Conservation (phyloP, 108 stramenopile species). For the Cyclotella cryptica region DNA sequence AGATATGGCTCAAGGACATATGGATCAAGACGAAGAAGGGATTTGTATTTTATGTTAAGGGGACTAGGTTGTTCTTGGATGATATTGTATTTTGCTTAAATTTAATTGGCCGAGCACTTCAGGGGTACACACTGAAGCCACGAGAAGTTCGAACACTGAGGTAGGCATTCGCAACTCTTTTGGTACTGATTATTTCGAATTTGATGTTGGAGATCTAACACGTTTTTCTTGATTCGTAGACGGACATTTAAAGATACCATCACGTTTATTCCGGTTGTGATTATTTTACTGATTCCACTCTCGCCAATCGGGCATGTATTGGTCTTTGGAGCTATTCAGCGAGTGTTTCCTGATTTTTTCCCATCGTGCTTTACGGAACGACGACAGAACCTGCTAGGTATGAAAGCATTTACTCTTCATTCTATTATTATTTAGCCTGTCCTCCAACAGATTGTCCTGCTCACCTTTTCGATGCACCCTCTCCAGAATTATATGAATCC, state of each 20-base stretch:
- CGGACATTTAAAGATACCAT: constrained; percentile 95
- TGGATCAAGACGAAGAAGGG: constrained; percentile 73
- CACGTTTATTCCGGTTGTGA: constrained; percentile 95
- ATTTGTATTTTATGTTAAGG: constrained; percentile 86
- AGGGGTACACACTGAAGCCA: constrained; percentile 94
- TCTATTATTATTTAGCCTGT: not conserved
- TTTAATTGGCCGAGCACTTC: constrained; percentile 84
- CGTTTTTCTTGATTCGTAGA: constrained; percentile 39
- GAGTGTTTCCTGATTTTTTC: constrained; percentile 98
- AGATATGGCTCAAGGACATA: constrained; percentile 67
- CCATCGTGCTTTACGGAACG: constrained; percentile 97
- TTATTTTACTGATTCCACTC: constrained; percentile 96
- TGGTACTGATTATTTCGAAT: not conserved
- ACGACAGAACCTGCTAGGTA: constrained; percentile 89
- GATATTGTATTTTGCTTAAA: constrained; percentile 85
- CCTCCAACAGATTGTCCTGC: not conserved
- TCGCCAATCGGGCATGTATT: constrained; percentile 97
- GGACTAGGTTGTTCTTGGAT: constrained; percentile 75
- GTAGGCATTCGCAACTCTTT: constrained; percentile 45
- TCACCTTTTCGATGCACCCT: not conserved
- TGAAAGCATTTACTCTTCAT: not conserved
- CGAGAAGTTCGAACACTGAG: constrained; percentile 94
- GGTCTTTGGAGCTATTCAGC: constrained; percentile 96
- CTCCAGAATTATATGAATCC: constrained; percentile 79
- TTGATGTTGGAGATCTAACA: not conserved